Percentiles rank a stretch among this genome's conserved stretches.
phyloP scores from a whole-genome alignment of 2,329 filamentous ascomycete species.

The Leptographium wingfieldii region DNA sequence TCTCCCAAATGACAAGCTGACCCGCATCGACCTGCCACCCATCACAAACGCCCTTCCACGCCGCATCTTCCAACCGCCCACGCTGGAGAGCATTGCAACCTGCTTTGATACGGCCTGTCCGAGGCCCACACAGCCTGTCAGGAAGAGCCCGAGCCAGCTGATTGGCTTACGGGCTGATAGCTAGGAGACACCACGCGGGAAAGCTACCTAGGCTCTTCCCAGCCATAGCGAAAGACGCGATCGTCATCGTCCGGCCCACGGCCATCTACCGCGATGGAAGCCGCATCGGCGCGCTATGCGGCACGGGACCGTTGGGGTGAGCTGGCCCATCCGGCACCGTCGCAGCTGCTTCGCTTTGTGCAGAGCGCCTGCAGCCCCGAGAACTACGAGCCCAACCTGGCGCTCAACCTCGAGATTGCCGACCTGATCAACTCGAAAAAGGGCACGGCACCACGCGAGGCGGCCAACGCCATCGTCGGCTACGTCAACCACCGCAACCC shows the following conservation, averaged over 20 bases:
- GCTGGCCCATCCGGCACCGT: constrained; percentile 64
- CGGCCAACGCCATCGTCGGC: constrained; percentile 81
- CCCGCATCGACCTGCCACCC: not conserved
- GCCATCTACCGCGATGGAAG: constrained; percentile 55
- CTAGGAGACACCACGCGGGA: too few relatives aligned
- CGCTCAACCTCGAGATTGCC: constrained; percentile 88
- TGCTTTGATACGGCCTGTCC: not conserved
- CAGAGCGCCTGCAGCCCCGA: constrained; percentile 92
- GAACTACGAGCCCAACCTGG: constrained; percentile 96
- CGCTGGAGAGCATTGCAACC: not conserved
- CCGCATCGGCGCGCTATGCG: constrained; percentile 87
- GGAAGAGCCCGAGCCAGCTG: too few relatives aligned
- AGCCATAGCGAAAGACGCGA: not conserved
- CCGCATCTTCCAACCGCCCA: not conserved
- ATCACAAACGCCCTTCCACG: not conserved
- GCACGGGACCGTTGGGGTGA: constrained; percentile 87
- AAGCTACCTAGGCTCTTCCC: too few relatives aligned
- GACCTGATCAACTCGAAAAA: constrained; percentile 98
- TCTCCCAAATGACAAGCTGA: not conserved
- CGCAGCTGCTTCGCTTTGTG: constrained; percentile 89
- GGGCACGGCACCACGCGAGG: constrained; percentile 87
- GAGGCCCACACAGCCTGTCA: not conserved
- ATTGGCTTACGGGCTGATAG: too few relatives aligned
- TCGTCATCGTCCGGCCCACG: not conserved
- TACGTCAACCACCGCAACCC: constrained; percentile 96